phyloP scores from a whole-genome alignment of 768 basidiomycete species.

The Suillus decipiens region DNA sequence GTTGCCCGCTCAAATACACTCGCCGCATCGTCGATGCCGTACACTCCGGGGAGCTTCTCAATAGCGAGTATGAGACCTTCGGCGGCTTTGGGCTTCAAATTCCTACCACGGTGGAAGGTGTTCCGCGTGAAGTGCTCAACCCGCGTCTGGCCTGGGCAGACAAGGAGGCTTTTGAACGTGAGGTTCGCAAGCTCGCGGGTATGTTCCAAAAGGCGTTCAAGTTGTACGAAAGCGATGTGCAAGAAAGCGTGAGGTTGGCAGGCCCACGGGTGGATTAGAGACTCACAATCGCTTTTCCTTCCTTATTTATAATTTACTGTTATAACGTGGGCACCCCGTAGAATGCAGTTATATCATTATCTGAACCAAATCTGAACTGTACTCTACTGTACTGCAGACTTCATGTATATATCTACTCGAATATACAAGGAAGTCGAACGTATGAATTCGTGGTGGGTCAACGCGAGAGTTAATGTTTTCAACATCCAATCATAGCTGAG shows the following conservation, averaged over 20 bases:
- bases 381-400: not conserved
- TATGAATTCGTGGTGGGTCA: not conserved
- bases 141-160: constrained; percentile 86
- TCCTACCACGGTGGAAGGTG: constrained; percentile 80
- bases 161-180: constrained; percentile 86
- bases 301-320: constrained; percentile 1
- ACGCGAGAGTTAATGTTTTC: not conserved
- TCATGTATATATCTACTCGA: not conserved
- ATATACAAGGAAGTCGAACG: not conserved
- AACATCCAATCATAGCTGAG: not conserved
- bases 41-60: constrained; percentile 88
- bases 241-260: constrained; percentile 75
- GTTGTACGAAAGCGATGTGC: constrained; percentile 86
- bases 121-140: constrained; percentile 90
- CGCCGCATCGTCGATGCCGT: constrained; percentile 97
- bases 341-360: constrained; percentile 1
- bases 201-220: constrained; percentile 97
- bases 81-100: constrained; percentile 81
- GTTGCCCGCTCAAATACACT: constrained; percentile 95
- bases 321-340: not conserved
- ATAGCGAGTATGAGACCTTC: constrained; percentile 85
- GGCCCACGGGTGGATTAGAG: constrained; percentile 56
- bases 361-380: constrained; percentile 4
- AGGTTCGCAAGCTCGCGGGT: constrained; percentile 82
- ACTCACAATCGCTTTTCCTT: constrained; percentile 8